phyloP scores from a whole-genome alignment of 176 grass and related monocot species.

The Tillandsia leiboldiana region DNA sequence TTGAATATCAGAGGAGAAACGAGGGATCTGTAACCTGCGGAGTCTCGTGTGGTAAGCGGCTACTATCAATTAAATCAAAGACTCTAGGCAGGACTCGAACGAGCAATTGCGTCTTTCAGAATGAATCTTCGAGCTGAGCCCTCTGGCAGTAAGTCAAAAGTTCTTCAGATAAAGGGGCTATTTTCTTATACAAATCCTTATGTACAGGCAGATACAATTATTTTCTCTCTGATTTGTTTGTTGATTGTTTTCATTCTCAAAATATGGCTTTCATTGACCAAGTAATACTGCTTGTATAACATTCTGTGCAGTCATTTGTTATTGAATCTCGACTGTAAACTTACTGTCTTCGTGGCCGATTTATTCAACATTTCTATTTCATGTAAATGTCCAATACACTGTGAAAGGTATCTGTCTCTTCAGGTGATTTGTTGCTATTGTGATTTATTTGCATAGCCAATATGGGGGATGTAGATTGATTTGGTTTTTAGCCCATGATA shows the following conservation, averaged over 20 bases:
- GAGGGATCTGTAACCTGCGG: conserved; percentile 22
- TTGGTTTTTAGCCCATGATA: no score
- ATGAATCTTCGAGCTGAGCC: neutral
- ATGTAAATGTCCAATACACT: no score
- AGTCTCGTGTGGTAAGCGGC: conserved; percentile 35
- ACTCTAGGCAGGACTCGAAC: conserved; percentile 32
- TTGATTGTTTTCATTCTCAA: neutral
- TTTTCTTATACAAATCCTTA: neutral
- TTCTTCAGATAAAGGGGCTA: neutral
- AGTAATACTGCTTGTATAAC: no score
- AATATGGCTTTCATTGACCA: neutral
- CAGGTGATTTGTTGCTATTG: no score
- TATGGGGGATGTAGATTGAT: no score
- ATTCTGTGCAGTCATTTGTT: no score
- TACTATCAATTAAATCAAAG: conserved; percentile 38
- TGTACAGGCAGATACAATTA: neutral
- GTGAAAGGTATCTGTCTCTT: no score
- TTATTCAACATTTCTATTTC: no score
- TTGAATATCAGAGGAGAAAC: conserved; percentile 45
- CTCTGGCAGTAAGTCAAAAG: neutral
- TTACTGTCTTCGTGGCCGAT: no score
- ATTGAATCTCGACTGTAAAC: no score
- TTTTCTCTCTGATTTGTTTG: neutral
- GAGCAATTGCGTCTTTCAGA: neutral
- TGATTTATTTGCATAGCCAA: no score